A percentile compares a stretch with the other conserved stretches of the same genome.
Evolutionary conservation across 2,329 filamentous ascomycete species (phyloP).

Genomic region (Aspergillus sp.): DNA sequence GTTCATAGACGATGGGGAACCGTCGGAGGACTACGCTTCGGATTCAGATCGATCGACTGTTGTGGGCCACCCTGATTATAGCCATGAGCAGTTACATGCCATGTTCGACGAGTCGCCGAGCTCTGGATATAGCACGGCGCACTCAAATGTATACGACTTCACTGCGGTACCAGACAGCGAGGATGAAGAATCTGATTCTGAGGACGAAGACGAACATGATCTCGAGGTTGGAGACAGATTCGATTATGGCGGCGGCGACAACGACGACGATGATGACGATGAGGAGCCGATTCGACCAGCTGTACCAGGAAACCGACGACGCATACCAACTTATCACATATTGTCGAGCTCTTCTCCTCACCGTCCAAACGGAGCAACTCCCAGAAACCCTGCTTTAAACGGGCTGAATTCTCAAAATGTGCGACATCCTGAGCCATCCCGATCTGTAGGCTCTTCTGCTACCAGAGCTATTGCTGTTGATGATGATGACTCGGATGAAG

Average conservation of each 20-base stretch:
- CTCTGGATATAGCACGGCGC: slow-evolving; percentile 24
- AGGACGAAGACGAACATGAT: slow-evolving; percentile 17
- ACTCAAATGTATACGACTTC: slow-evolving; percentile 4
- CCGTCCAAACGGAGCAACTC: slow-evolving; percentile 8
- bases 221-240: slow-evolving; percentile 18
- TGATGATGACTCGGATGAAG: slow-evolving; percentile 38
- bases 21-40: slow-evolving; percentile 28
- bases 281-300: slow-evolving; percentile 29
- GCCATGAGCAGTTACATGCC: slow-evolving; percentile 7
- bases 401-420: not conserved
- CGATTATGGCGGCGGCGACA: slow-evolving; percentile 20
- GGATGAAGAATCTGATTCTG: not conserved
- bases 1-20: slow-evolving; percentile 40
- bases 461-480: slow-evolving; percentile 32
- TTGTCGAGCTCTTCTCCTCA: slow-evolving; percentile 19
- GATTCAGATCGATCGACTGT: slow-evolving; percentile 41
- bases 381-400: not conserved
- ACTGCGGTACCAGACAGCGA: slow-evolving; percentile 19
- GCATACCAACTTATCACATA: slow-evolving; percentile 16
- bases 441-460: slow-evolving; percentile 25
- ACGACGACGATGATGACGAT: slow-evolving; percentile 25
- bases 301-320: slow-evolving; percentile 22
- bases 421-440: not conserved
- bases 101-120: slow-evolving; percentile 22
- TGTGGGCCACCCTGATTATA: slow-evolving; percentile 29